Evolutionary conservation across 371 early-diverging fungal species (phyloP).

Genomic region (Mucor sp.): DNA sequence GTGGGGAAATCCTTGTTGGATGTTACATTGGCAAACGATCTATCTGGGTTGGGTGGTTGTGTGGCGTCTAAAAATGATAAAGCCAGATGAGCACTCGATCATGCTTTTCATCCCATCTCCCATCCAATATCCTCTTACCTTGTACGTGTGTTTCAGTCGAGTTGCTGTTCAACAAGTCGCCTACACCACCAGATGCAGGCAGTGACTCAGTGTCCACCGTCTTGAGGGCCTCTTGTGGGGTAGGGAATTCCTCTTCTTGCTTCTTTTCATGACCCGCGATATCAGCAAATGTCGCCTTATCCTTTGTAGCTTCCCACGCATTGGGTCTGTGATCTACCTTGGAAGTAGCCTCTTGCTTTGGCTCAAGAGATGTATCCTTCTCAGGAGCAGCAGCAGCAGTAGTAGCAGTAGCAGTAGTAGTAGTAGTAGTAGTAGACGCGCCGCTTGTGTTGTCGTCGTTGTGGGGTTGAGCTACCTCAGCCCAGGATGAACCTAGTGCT

Average conservation of each 20-base stretch:
- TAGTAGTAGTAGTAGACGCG: not conserved
- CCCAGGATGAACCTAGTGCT: slow-evolving; percentile 30
- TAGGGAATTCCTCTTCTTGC: slow-evolving; percentile 35
- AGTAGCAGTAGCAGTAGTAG: not conserved
- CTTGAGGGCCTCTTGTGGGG: slow-evolving; percentile 27
- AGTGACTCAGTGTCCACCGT: not conserved
- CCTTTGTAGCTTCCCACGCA: slow-evolving; percentile 20
- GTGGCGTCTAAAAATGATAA: slow-evolving; percentile 16
- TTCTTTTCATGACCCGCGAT: slow-evolving; percentile 28
- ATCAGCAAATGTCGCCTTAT: slow-evolving; percentile 27
- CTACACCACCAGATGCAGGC: slow-evolving; percentile 33
- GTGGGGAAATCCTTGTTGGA: slow-evolving; percentile 41
- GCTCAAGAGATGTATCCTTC: not conserved
- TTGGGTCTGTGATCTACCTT: slow-evolving; percentile 13
- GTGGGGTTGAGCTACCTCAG: slow-evolving; percentile 27
- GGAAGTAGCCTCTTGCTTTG: not conserved
- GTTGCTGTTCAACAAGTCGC: slow-evolving; percentile 25
- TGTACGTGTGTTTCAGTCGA: not conserved
- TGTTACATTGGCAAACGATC: slow-evolving; percentile 44
- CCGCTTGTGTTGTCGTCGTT: not conserved
- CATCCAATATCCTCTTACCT: slow-evolving; percentile 4
- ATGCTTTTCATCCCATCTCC: not conserved
- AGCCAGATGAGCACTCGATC: not conserved
- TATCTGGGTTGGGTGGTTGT: slow-evolving; percentile 41
- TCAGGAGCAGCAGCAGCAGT: not conserved